These are phyloP conservation scores for Saturnispora hagleri DNA, from an alignment of 805 yeast species.

Conservation along the genomic window DNA sequence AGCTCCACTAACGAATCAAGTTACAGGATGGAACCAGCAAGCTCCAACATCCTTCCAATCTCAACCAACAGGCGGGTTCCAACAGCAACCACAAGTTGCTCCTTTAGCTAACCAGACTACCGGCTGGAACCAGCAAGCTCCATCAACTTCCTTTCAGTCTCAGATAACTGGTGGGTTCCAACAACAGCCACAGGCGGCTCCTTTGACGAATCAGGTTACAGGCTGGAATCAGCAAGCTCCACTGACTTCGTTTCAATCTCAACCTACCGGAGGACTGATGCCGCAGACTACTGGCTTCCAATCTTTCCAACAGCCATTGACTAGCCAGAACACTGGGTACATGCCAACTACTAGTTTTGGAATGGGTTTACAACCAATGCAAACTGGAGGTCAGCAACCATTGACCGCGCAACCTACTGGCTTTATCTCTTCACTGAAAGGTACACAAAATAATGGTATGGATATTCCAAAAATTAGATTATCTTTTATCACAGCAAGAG, in stretches of 20 bases:
- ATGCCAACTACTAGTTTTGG: slow-evolving; percentile 34
- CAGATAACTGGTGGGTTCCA: slow-evolving; percentile 21
- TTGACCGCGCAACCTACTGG: slow-evolving; percentile 40
- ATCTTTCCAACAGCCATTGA: slow-evolving; percentile 25
- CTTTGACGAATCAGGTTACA: slow-evolving; percentile 29
- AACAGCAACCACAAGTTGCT: slow-evolving; percentile 12
- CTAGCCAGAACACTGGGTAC: slow-evolving; percentile 18
- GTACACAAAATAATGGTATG: slow-evolving; percentile 37
- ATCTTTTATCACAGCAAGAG: slow-evolving; percentile 75
- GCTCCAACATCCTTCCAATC: slow-evolving; percentile 7
- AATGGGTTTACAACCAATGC: slow-evolving; percentile 13
- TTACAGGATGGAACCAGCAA: slow-evolving; percentile 33
- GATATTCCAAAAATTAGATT: slow-evolving; percentile 70
- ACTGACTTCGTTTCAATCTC: slow-evolving; percentile 14
- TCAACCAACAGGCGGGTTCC: slow-evolving; percentile 21
- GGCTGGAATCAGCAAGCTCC: slow-evolving; percentile 26
- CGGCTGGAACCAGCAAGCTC: slow-evolving; percentile 26
- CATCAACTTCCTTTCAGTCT: slow-evolving; percentile 13
- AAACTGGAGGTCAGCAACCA: slow-evolving; percentile 16
- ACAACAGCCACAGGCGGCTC: slow-evolving; percentile 12
- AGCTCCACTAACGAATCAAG: slow-evolving; percentile 22
- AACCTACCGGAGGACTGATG: slow-evolving; percentile 27
- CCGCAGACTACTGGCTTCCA: slow-evolving; percentile 39
- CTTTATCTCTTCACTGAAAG: slow-evolving; percentile 27
- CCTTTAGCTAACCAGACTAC: slow-evolving; percentile 29